A percentile compares a stretch with the other conserved stretches of the same genome.
Evolutionary conservation across 2,329 filamentous ascomycete species (phyloP).

Genomic region (Chlorencoelia australis): DNA sequence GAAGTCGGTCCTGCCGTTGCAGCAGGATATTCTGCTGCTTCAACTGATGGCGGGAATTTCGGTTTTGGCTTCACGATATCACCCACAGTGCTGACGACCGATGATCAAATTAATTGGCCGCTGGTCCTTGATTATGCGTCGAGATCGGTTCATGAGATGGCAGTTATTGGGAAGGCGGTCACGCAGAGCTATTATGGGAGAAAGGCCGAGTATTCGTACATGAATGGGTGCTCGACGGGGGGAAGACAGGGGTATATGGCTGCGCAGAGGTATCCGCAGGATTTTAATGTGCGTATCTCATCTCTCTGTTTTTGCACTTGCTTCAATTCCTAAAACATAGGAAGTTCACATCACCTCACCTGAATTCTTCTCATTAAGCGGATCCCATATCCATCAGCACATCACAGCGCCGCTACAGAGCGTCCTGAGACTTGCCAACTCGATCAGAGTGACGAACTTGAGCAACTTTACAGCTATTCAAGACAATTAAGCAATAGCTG

Average conservation of each 20-base stretch:
- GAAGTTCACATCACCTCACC: too few relatives aligned
- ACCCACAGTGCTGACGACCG: constrained; percentile 3
- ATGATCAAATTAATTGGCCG: constrained; percentile 13
- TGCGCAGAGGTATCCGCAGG: constrained; percentile 29
- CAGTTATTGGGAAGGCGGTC: constrained; percentile 27
- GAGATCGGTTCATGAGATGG: constrained; percentile 28
- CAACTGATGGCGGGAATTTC: constrained; percentile 5
- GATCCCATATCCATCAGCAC: too few relatives aligned
- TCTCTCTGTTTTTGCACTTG: too few relatives aligned
- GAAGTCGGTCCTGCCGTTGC: neutral
- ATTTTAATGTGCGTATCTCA: constrained; percentile 33
- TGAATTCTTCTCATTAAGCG: too few relatives aligned
- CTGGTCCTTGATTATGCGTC: constrained; percentile 30
- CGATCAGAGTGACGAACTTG: too few relatives aligned
- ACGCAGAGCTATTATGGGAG: constrained; percentile 27
- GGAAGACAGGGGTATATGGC: constrained; percentile 29
- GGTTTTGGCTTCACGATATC: fast-evolving
- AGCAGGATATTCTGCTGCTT: neutral
- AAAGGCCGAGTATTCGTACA: constrained; percentile 29
- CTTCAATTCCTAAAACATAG: too few relatives aligned
- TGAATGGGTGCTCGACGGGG: constrained; percentile 29
- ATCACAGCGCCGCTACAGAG: too few relatives aligned
- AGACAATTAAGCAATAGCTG: too few relatives aligned
- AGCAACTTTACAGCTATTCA: too few relatives aligned
- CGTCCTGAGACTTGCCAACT: too few relatives aligned